These are phyloP conservation scores for Neofusicoccum kwambonambiense DNA, from an alignment of 2,329 filamentous ascomycete species.

Conservation along the genomic window DNA sequence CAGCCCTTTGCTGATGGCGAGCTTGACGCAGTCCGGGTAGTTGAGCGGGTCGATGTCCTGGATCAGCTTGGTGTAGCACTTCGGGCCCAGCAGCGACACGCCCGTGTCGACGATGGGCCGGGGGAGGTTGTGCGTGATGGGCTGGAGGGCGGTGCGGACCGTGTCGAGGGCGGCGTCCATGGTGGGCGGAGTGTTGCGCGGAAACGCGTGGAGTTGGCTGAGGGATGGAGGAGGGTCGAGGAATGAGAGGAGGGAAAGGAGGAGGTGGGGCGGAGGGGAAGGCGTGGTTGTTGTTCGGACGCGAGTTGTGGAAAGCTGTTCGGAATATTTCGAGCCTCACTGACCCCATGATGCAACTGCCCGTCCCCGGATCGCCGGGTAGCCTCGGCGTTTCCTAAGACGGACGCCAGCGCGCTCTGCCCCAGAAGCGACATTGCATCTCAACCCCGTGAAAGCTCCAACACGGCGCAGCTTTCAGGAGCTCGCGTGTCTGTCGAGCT, in stretches of 20 bases:
- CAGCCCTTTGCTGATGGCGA: constrained; percentile 87
- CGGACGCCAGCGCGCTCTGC: not conserved
- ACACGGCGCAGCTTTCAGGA: not conserved
- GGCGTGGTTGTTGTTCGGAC: not conserved
- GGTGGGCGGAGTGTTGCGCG: not conserved
- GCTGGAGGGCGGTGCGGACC: constrained; percentile 43
- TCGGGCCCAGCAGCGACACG: constrained; percentile 65
- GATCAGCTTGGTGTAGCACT: constrained; percentile 83
- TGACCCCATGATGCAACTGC: constrained; percentile 7
- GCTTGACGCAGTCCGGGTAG: constrained; percentile 77
- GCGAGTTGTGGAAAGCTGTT: constrained; percentile 8
- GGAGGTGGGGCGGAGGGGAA: not conserved
- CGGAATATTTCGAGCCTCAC: constrained; percentile 2
- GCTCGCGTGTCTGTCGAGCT: not conserved
- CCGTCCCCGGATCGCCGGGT: not conserved
- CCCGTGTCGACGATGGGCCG: constrained; percentile 35
- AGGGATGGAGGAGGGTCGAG: too few species aligned
- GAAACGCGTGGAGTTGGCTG: not conserved
- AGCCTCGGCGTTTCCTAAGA: not conserved
- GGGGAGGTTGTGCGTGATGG: constrained; percentile 47
- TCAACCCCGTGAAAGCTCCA: not conserved
- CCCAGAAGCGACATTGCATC: not conserved
- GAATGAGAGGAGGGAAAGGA: not conserved
- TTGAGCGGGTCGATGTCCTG: constrained; percentile 76
- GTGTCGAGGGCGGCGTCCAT: constrained; percentile 41